A percentile compares a stretch with the other conserved stretches of the same genome.
Conservation (phyloP, 2,329 filamentous ascomycete genomes). For the Exophiala mesophila region DNA sequence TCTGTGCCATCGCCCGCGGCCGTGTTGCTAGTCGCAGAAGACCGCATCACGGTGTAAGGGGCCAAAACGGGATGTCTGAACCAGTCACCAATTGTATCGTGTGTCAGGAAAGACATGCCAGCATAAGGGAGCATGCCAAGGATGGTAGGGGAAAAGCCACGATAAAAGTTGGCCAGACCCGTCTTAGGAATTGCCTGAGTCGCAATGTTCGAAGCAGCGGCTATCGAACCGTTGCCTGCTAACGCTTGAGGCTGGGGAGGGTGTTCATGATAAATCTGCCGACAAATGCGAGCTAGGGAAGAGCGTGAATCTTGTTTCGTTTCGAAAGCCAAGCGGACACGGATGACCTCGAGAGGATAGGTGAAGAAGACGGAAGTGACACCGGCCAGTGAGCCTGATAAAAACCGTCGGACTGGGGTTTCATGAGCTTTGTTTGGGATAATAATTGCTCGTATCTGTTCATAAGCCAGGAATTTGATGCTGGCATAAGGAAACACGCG, state of each 20-base stretch:
- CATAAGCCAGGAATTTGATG: constrained; percentile 97
- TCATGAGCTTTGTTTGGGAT: constrained; percentile 71
- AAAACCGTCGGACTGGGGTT: constrained; percentile 65
- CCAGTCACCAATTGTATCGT: constrained; percentile 83
- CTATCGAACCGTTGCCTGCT: constrained; percentile 36
- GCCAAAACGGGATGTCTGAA: constrained; percentile 66
- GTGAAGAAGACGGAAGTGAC: constrained; percentile 93
- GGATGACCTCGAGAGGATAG: constrained; percentile 87
- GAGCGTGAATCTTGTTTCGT: constrained; percentile 70
- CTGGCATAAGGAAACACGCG: constrained; percentile 96
- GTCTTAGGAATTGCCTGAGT: constrained; percentile 54
- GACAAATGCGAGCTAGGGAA: constrained; percentile 70
- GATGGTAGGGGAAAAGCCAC: constrained; percentile 84
- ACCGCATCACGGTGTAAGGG: constrained; percentile 67
- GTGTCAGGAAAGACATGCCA: constrained; percentile 89
- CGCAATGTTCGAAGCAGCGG: constrained; percentile 37
- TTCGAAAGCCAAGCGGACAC: constrained; percentile 91
- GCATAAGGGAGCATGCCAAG: constrained; percentile 96
- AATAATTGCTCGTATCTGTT: constrained; percentile 78
- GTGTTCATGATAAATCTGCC: constrained; percentile 79
- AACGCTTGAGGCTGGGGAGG: constrained; percentile 37
- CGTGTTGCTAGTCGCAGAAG: constrained; percentile 36
- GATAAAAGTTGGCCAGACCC: constrained; percentile 86
- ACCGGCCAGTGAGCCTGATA: constrained; percentile 51
- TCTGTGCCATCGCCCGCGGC: constrained; percentile 28